Evolutionary conservation across 768 basidiomycete species (phyloP).

Genomic region (Cystoderma amianthinum): DNA sequence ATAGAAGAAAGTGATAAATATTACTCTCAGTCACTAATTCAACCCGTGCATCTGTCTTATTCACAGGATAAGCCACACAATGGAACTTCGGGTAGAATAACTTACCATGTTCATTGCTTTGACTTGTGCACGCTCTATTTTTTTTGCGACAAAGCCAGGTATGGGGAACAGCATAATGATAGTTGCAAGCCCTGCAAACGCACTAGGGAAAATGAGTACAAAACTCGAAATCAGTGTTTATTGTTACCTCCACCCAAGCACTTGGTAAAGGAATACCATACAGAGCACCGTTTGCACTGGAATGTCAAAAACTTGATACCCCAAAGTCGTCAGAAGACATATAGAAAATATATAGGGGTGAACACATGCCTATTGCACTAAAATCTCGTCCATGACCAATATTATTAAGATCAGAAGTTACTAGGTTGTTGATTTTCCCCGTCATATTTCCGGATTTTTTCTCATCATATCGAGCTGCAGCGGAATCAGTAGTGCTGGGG

Average conservation of each 20-base stretch:
- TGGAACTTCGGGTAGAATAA: neutral
- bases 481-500: constrained; percentile 1
- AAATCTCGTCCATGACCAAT: constrained; percentile 19
- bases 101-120: neutral
- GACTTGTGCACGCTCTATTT: neutral
- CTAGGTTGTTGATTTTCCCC: constrained; percentile 73
- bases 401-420: constrained; percentile 52
- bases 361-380: constrained; percentile 10
- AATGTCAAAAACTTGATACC: constrained; percentile 23
- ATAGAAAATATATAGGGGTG: neutral
- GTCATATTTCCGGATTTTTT: constrained; percentile 38
- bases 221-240: neutral
- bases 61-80: neutral
- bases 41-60: neutral
- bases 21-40: neutral
- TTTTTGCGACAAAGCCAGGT: neutral
- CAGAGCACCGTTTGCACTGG: constrained; percentile 33
- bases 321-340: neutral
- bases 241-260: constrained; percentile 39
- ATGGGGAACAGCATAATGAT: constrained; percentile 33
- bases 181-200: constrained; percentile 47
- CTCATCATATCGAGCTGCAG: constrained; percentile 5
- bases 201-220: constrained; percentile 17
- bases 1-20: constrained; percentile 5
- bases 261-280: constrained; percentile 33